phyloP scores from a whole-genome alignment of 495 filamentous ascomycete genomes.

The Lepraria neglecta region DNA sequence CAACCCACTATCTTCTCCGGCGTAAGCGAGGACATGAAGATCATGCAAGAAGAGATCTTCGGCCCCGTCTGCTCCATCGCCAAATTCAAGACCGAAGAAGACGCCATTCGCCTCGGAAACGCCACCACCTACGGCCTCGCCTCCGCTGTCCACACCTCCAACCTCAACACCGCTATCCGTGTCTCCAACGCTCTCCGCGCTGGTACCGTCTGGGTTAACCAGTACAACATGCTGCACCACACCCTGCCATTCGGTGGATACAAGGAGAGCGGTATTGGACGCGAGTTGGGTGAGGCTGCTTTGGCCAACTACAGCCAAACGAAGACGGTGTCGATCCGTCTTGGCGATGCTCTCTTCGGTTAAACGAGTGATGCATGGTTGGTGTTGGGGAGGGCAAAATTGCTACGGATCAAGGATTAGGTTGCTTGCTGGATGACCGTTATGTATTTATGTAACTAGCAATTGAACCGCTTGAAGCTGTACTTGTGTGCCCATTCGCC shows the following conservation, averaged over 20 bases:
- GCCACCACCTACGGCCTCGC: constrained; percentile 75
- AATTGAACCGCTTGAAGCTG: too few species aligned
- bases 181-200: constrained; percentile 76
- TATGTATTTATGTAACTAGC: not conserved
- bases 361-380: constrained; percentile 25
- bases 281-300: constrained; percentile 90
- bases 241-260: constrained; percentile 84
- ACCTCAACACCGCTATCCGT: constrained; percentile 88
- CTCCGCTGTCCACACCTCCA: constrained; percentile 84
- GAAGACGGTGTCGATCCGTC: constrained; percentile 59
- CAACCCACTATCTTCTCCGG: constrained; percentile 95
- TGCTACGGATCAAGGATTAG: not conserved
- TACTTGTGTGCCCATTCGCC: too few species aligned
- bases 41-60: constrained; percentile 98
- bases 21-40: constrained; percentile 89
- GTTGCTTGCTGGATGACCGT: not conserved
- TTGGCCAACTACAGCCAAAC: constrained; percentile 87
- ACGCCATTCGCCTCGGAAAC: constrained; percentile 78
- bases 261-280: constrained; percentile 89
- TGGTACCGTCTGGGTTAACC: constrained; percentile 96
- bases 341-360: constrained; percentile 58
- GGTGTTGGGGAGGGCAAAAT: constrained; percentile 3
- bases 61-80: constrained; percentile 88
- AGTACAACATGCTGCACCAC: constrained; percentile 80
- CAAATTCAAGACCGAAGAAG: constrained; percentile 88